A percentile compares a stretch with the other conserved stretches of the same genome.
Evolutionary conservation across 1,284 basidiomycete species (phyloP).

Genomic region (Earliella scabrosa): DNA sequence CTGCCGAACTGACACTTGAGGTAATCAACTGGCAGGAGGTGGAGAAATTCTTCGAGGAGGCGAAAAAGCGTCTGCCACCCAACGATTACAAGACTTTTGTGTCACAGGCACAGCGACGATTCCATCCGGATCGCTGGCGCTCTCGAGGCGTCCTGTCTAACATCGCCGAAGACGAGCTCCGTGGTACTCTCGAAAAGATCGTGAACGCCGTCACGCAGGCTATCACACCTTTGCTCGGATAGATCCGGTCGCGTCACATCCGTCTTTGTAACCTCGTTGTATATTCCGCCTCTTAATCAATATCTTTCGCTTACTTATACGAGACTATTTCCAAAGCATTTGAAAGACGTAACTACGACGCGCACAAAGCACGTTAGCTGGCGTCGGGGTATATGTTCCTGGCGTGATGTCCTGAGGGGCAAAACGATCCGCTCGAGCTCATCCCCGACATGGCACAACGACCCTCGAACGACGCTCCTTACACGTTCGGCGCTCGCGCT

Average conservation of each 20-base stretch:
- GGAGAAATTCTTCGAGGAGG: slow-evolving; percentile 65
- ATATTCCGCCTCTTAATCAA: too few relatives aligned
- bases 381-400: background rate
- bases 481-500: background rate
- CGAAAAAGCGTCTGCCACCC: slow-evolving; percentile 50
- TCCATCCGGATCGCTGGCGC: slow-evolving; percentile 70
- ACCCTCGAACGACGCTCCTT: background rate
- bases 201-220: too few relatives aligned
- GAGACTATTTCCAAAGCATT: too few relatives aligned
- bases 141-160: slow-evolving; percentile 46
- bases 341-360: too few relatives aligned
- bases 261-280: too few relatives aligned
- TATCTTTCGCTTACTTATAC: too few relatives aligned
- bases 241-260: too few relatives aligned
- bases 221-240: too few relatives aligned
- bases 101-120: slow-evolving; percentile 66
- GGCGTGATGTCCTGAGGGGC: background rate
- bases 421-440: background rate
- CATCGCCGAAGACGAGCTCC: background rate
- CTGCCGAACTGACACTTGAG: slow-evolving; percentile 53
- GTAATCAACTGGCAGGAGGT: slow-evolving; percentile 71
- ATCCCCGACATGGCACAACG: background rate
- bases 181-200: too few relatives aligned
- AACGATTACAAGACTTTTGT: slow-evolving; percentile 66
- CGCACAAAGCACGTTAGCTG: too few relatives aligned